phyloP scores from a whole-genome alignment of 192 early-diverging fungal genomes.

The Phycomyces blakesleeanus region DNA sequence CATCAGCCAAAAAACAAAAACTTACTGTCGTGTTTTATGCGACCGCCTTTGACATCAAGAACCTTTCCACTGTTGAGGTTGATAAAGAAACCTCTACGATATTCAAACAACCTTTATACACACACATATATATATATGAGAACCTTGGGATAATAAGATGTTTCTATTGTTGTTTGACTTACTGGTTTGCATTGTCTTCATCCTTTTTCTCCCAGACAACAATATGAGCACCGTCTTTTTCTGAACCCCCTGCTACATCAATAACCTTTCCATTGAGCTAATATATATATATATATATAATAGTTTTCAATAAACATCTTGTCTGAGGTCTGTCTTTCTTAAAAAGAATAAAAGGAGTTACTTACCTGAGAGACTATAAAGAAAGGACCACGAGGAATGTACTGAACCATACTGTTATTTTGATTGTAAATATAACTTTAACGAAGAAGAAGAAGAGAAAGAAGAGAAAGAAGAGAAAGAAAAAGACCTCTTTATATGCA shows the following conservation, averaged over 20 bases:
- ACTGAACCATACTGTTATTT: constrained; percentile 7
- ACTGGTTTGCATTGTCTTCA: constrained; percentile 17
- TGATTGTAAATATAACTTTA: neutral
- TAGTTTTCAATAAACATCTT: neutral
- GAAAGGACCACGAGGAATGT: constrained; percentile 9
- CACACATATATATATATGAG: too few species aligned
- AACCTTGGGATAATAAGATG: too few species aligned
- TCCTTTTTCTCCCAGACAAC: constrained; percentile 17
- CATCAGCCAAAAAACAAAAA: neutral
- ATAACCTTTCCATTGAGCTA: constrained; percentile 27
- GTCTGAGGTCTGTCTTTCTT: too few species aligned
- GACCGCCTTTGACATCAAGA: constrained; percentile 22
- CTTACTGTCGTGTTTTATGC: constrained; percentile 5
- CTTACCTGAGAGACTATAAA: constrained; percentile 9
- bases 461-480: neutral
- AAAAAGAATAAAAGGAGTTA: neutral
- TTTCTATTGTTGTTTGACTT: too few species aligned
- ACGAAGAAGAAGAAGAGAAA: neutral
- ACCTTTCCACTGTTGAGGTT: constrained; percentile 29
- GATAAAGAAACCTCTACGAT: constrained; percentile 19
- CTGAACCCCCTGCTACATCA: constrained; percentile 19
- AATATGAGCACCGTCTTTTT: constrained; percentile 19
- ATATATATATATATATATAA: too few species aligned
- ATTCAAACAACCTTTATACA: constrained; percentile 11
- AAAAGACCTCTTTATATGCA: neutral